These are phyloP conservation scores for Podospora conica DNA, from an alignment of 495 filamentous ascomycete genomes.

Conservation along the genomic window DNA sequence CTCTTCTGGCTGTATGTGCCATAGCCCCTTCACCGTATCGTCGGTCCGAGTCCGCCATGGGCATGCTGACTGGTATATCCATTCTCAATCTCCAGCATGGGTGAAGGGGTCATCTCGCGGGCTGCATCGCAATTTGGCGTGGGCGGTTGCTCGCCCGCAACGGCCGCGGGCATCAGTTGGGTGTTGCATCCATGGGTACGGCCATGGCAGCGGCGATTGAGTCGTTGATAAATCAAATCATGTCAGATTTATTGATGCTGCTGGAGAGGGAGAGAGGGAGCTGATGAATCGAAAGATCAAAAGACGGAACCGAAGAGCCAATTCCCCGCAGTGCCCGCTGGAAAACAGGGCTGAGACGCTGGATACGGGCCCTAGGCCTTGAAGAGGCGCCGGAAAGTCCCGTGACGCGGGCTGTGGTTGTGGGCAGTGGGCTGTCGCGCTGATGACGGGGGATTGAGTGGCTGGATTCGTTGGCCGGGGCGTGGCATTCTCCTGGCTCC, in stretches of 20 bases:
- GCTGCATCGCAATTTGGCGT: neutral
- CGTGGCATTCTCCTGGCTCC: neutral
- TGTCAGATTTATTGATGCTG: neutral
- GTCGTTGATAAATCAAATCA: neutral
- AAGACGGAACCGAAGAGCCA: neutral
- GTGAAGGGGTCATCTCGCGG: neutral
- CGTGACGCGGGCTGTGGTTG: slow-evolving; percentile 3
- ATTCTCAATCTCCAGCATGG: neutral
- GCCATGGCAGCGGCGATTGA: neutral
- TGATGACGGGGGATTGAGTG: neutral
- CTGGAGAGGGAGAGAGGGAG: neutral
- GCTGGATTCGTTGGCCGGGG: neutral
- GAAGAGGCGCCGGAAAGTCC: slow-evolving; percentile 11
- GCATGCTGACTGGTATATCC: neutral
- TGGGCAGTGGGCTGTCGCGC: neutral
- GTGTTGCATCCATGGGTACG: neutral
- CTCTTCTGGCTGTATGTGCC: neutral
- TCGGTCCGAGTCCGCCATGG: neutral
- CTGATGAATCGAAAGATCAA: neutral
- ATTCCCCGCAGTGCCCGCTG: neutral
- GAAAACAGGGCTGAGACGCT: neutral
- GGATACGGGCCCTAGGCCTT: neutral
- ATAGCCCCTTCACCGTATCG: neutral
- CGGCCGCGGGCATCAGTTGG: neutral
- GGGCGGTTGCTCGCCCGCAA: neutral